Percentiles rank a stretch among this genome's conserved stretches.
Evolutionary conservation across 1,139 yeast species (phyloP).

Genomic region (Pichia sp.): DNA sequence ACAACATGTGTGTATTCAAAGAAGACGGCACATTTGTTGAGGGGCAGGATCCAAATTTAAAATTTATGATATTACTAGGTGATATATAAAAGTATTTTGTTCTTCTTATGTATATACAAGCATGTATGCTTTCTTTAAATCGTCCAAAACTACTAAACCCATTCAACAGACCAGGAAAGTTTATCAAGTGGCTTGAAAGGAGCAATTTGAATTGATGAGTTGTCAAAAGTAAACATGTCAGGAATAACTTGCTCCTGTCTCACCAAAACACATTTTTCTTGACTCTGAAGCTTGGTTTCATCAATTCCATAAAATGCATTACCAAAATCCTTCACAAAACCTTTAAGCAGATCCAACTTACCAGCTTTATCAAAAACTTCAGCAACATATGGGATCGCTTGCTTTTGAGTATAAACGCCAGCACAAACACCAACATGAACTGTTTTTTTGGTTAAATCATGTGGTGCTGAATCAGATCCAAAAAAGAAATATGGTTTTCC

Average conservation of each 20-base stretch:
- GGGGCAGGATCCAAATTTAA: slow-evolving; percentile 35
- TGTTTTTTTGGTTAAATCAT: slow-evolving; percentile 71
- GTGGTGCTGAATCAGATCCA: slow-evolving; percentile 98
- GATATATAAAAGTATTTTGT: slow-evolving; percentile 27
- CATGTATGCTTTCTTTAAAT: not conserved
- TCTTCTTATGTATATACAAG: not conserved
- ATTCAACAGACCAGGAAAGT: slow-evolving; percentile 68
- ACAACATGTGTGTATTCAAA: slow-evolving; percentile 40
- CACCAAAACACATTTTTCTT: slow-evolving; percentile 46
- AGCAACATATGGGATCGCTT: slow-evolving; percentile 77
- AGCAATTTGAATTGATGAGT: slow-evolving; percentile 49
- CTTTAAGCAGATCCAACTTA: slow-evolving; percentile 56
- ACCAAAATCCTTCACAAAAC: slow-evolving; percentile 74
- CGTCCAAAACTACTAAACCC: slow-evolving; percentile 36
- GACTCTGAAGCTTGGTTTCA: slow-evolving; percentile 34
- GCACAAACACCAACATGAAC: slow-evolving; percentile 87
- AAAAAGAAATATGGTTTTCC: slow-evolving; percentile 92
- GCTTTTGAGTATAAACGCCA: slow-evolving; percentile 89
- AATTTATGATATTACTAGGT: slow-evolving; percentile 45
- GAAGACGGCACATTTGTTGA: slow-evolving; percentile 37
- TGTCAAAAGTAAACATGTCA: slow-evolving; percentile 38
- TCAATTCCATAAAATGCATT: slow-evolving; percentile 56
- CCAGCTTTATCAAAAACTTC: slow-evolving; percentile 68
- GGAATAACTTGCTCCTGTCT: slow-evolving; percentile 52
- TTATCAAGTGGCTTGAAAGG: slow-evolving; percentile 87